Percentiles rank a stretch among this genome's conserved stretches.
Conservation (phyloP, 768 basidiomycete species). For the Lactarius deliciosus region DNA sequence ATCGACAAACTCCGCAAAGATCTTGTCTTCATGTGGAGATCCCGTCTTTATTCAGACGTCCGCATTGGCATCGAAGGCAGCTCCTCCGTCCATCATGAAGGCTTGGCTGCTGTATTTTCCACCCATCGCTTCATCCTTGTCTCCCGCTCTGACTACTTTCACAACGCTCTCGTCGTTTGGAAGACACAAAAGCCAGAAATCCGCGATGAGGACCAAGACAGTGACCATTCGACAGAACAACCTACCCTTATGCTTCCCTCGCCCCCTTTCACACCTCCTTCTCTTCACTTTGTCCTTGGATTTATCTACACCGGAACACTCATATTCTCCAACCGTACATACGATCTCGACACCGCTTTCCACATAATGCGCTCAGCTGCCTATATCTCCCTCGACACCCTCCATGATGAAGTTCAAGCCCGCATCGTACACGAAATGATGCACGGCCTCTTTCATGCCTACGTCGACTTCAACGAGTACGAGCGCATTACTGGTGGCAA, state of each 20-base stretch:
- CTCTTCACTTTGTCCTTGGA: conserved; percentile 90
- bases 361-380: conserved; percentile 80
- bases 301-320: conserved; percentile 96
- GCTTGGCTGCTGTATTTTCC: conserved; percentile 80
- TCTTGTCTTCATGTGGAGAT: conserved; percentile 95
- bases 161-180: conserved; percentile 73
- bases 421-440: conserved; percentile 86
- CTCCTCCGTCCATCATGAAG: conserved; percentile 61
- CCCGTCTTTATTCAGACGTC: conserved; percentile 89
- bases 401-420: conserved; percentile 79
- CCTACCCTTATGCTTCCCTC: conserved; percentile 73
- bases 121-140: conserved; percentile 92
- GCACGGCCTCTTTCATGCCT: conserved; percentile 86
- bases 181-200: conserved; percentile 40
- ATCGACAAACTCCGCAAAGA: conserved; percentile 90
- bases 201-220: conserved; percentile 32
- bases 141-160: conserved; percentile 87
- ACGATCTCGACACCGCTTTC: conserved; percentile 90
- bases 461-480: conserved; percentile 76
- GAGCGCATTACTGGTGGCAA: conserved; percentile 69
- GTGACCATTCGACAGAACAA: conserved; percentile 43
- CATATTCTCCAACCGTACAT: conserved; percentile 86
- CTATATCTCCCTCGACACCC: conserved; percentile 72
- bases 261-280: conserved; percentile 93
- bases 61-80: conserved; percentile 74